Evolutionary conservation across 495 filamentous ascomycete species (phyloP).

Genomic region (Aeminium ludgeri): DNA sequence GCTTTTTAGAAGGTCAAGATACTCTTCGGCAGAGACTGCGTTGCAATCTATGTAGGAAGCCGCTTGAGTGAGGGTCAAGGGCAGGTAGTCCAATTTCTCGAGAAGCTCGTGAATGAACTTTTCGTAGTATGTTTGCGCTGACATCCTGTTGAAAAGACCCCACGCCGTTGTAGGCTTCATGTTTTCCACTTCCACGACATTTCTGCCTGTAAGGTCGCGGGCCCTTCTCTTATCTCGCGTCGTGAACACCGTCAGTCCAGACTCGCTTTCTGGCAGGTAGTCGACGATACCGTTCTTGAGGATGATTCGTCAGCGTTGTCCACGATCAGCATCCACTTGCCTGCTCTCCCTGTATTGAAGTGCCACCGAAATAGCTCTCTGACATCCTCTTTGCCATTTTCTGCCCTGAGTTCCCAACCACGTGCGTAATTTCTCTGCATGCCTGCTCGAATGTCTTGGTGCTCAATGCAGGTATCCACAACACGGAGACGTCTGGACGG

Average conservation of each 20-base stretch:
- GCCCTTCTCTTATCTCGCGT: conserved; percentile 14
- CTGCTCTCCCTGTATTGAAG: background rate
- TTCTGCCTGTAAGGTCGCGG: conserved; percentile 9
- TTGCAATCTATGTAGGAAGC: conserved; percentile 19
- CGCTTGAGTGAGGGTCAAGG: conserved; percentile 20
- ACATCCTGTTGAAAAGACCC: conserved; percentile 10
- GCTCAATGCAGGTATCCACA: conserved; percentile 11
- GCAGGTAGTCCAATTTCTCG: conserved; percentile 15
- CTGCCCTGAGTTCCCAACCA: background rate
- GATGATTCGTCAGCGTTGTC: conserved; percentile 19
- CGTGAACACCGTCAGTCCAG: conserved; percentile 17
- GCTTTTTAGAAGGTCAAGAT: conserved; percentile 12
- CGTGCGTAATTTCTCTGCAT: background rate
- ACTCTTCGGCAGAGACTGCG: conserved; percentile 14
- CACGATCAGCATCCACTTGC: conserved; percentile 8
- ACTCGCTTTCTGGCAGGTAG: conserved; percentile 15
- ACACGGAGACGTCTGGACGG: conserved; percentile 7
- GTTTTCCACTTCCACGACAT: conserved; percentile 14
- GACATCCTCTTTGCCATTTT: background rate
- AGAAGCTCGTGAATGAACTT: conserved; percentile 8
- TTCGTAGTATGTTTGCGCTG: conserved; percentile 8
- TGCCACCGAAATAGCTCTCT: background rate
- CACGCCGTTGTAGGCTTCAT: conserved; percentile 15
- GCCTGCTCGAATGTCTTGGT: conserved; percentile 5
- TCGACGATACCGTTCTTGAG: conserved; percentile 10